Percentiles rank a stretch among this genome's conserved stretches.
These are phyloP conservation scores for Carpinus viminea DNA, from an alignment of 306 rosid species.

Conservation along the genomic window DNA sequence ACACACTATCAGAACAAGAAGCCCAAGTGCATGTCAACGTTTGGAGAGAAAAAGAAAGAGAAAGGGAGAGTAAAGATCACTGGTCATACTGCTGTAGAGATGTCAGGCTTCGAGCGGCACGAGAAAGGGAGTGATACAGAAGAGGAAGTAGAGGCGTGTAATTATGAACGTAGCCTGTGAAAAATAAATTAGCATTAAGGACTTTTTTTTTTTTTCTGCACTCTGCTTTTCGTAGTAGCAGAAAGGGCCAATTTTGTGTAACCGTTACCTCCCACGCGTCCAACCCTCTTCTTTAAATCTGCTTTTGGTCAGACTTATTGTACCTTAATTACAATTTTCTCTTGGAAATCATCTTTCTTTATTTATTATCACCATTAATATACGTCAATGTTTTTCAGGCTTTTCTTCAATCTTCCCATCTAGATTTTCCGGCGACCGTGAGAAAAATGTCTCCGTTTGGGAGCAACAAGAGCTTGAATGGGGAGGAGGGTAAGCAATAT, in stretches of 20 bases:
- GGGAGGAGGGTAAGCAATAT: slow-evolving; percentile 45
- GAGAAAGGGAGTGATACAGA: neutral
- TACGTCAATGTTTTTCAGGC: neutral
- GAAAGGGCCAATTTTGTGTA: slow-evolving; percentile 58
- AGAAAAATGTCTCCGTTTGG: slow-evolving; percentile 43
- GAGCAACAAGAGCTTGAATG: slow-evolving; percentile 22
- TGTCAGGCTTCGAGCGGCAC: slow-evolving; percentile 45
- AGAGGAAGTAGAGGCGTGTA: slow-evolving; percentile 23
- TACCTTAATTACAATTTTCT: slow-evolving; percentile 41
- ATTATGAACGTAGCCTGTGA: slow-evolving; percentile 34
- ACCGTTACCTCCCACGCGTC: slow-evolving; percentile 85
- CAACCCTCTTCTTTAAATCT: slow-evolving; percentile 45
- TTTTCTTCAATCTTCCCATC: neutral
- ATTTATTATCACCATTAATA: slow-evolving; percentile 22
- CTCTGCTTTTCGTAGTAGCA: slow-evolving; percentile 33
- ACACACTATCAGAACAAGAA: slow-evolving; percentile 32
- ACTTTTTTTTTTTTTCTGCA: slow-evolving; percentile 14
- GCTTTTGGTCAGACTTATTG: slow-evolving; percentile 35
- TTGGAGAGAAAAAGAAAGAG: slow-evolving; percentile 27
- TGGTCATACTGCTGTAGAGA: slow-evolving; percentile 13
- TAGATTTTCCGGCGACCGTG: slow-evolving; percentile 21
- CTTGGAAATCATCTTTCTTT: slow-evolving; percentile 41
- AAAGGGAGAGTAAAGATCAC: slow-evolving; percentile 6
- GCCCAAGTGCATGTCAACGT: slow-evolving; percentile 70
- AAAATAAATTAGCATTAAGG: slow-evolving; percentile 21